A percentile compares a stretch with the other conserved stretches of the same genome.
These are phyloP conservation scores for Cymbidium sinense DNA, from an alignment of 106 monocot species.

Conservation along the genomic window DNA sequence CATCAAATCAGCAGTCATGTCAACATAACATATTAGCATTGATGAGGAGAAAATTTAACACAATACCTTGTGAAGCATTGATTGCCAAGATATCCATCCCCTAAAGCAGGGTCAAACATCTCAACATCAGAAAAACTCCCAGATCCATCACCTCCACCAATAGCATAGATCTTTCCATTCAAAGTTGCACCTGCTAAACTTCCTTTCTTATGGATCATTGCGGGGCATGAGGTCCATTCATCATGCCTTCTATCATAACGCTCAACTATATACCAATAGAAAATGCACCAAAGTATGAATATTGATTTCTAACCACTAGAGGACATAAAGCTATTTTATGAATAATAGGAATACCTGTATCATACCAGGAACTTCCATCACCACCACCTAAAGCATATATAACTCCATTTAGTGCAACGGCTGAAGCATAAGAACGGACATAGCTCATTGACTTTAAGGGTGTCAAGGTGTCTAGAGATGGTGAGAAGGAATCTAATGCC, in stretches of 20 bases:
- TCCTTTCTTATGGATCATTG: slow-evolving; percentile 46
- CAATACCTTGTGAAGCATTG: slow-evolving; percentile 66
- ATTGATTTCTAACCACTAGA: not conserved
- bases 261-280: slow-evolving; percentile 54
- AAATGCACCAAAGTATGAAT: not conserved
- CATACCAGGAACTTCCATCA: slow-evolving; percentile 45
- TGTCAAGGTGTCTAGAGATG: slow-evolving; percentile 36
- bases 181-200: slow-evolving; percentile 59
- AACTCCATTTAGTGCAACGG: slow-evolving; percentile 37
- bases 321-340: not conserved
- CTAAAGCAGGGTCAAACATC: slow-evolving; percentile 75
- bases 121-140: slow-evolving; percentile 64
- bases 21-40: not conserved
- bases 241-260: slow-evolving; percentile 41
- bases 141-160: slow-evolving; percentile 71
- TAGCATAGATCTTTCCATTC: slow-evolving; percentile 67
- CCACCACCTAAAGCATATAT: slow-evolving; percentile 79
- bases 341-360: slow-evolving; percentile 40
- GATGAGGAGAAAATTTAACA: not conserved
- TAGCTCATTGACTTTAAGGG: slow-evolving; percentile 54
- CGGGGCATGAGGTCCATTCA: slow-evolving; percentile 47
- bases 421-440: slow-evolving; percentile 63
- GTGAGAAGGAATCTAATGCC: slow-evolving; percentile 60
- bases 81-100: slow-evolving; percentile 47
- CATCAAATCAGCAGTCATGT: not conserved